Percentiles rank a stretch among this genome's conserved stretches.
Conservation (phyloP, 495 filamentous ascomycete species). For the Jackrogersella multiformis region DNA sequence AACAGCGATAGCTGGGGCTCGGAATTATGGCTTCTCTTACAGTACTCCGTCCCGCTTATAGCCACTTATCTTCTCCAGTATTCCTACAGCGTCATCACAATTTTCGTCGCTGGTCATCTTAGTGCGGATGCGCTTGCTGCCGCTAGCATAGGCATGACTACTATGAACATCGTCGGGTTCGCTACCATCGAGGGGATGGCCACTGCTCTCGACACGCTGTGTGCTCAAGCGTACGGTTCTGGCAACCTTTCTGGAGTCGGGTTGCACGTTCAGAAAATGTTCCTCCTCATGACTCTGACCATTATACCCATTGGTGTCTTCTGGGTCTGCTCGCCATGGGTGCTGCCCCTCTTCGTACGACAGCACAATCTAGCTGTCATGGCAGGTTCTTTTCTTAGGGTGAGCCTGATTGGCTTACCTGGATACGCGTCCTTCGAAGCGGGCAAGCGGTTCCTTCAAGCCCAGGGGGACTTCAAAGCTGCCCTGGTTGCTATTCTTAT, state of each 20-base stretch:
- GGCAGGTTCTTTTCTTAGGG: constrained; percentile 73
- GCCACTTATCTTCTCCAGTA: constrained; percentile 80
- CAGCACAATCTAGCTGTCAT: constrained; percentile 66
- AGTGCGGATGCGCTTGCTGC: constrained; percentile 71
- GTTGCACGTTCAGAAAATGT: constrained; percentile 76
- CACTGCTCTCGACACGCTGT: constrained; percentile 78
- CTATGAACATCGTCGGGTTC: constrained; percentile 73
- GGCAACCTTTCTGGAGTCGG: constrained; percentile 74
- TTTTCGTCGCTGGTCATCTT: constrained; percentile 73
- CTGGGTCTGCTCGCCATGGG: constrained; percentile 69
- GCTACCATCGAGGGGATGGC: constrained; percentile 76
- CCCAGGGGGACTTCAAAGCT: constrained; percentile 76
- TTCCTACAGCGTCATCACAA: constrained; percentile 73
- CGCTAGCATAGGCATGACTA: constrained; percentile 50
- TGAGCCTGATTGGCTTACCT: constrained; percentile 72
- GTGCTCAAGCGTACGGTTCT: constrained; percentile 79
- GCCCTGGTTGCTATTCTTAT: constrained; percentile 72
- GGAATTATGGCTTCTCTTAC: constrained; percentile 50
- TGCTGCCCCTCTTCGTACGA: constrained; percentile 70
- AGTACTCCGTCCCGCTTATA: constrained; percentile 72
- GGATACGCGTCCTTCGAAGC: constrained; percentile 78
- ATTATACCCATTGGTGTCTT: constrained; percentile 72
- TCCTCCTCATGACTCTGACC: constrained; percentile 69
- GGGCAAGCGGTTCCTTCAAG: constrained; percentile 77
- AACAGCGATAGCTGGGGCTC: constrained; percentile 23